Conservation (phyloP, 176 grass and related monocot genomes). For the Themeda triandra region DNA sequence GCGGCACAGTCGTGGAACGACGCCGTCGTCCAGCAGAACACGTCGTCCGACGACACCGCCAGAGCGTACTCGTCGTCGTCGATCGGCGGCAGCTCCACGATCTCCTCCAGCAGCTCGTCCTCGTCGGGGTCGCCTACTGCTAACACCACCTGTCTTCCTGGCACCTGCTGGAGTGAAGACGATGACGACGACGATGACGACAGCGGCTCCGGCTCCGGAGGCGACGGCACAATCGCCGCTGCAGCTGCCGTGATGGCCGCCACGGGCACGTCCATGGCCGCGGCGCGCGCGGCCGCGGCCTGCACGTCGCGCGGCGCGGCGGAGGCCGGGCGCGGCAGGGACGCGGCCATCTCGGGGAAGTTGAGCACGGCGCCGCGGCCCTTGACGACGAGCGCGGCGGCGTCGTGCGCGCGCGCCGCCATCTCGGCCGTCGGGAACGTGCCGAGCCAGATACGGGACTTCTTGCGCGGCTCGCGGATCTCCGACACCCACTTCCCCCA, state of each 20-base stretch:
- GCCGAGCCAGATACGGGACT: constrained; percentile 93
- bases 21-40: constrained; percentile 7
- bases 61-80: constrained; percentile 34
- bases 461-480: constrained; percentile 88
- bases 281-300: constrained; percentile 57
- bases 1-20: neutral
- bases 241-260: too few species aligned
- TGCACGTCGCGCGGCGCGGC: constrained; percentile 63
- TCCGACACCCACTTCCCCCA: constrained; percentile 98
- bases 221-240: neutral
- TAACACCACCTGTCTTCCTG: neutral
- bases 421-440: constrained; percentile 84
- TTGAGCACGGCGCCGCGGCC: constrained; percentile 60
- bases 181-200: neutral
- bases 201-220: neutral
- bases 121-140: neutral
- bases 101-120: constrained; percentile 64
- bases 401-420: constrained; percentile 85
- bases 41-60: neutral
- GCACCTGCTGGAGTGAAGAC: neutral
- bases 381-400: constrained; percentile 68
- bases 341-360: constrained; percentile 58
- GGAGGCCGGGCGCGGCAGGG: constrained; percentile 54
- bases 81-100: constrained; percentile 50
- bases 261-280: constrained; percentile 36